Evolutionary conservation across 805 yeast genomes (phyloP).

Genomic region (Candida multigemmis): DNA sequence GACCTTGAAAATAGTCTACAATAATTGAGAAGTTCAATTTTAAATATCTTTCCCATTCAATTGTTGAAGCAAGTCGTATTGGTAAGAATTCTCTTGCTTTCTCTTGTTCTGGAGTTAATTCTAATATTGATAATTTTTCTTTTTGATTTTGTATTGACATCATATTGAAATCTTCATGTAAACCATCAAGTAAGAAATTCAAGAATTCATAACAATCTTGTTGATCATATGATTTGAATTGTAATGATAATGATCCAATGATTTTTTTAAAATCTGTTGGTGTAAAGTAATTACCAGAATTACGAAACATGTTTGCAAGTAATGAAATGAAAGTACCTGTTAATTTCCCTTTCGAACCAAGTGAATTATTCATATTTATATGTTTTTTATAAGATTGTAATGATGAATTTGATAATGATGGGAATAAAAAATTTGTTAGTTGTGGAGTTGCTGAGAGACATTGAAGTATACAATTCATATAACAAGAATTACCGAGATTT

Average conservation of each 20-base stretch:
- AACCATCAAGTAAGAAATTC: slow-evolving; percentile 61
- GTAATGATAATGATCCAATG: slow-evolving; percentile 56
- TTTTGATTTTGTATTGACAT: slow-evolving; percentile 23
- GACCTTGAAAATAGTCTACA: slow-evolving; percentile 84
- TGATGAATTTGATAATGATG: slow-evolving; percentile 13
- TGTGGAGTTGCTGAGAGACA: slow-evolving; percentile 70
- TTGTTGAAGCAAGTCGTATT: slow-evolving; percentile 70
- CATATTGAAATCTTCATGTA: slow-evolving; percentile 82
- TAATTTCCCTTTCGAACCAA: slow-evolving; percentile 76
- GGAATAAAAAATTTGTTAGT: slow-evolving; percentile 52
- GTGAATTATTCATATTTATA: slow-evolving; percentile 60
- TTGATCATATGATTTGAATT: slow-evolving; percentile 61
- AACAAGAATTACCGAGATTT: slow-evolving; percentile 87
- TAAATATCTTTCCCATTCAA: slow-evolving; percentile 88
- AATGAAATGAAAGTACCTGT: slow-evolving; percentile 62
- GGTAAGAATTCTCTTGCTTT: slow-evolving; percentile 61
- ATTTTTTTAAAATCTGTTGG: slow-evolving; percentile 61
- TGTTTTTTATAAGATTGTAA: slow-evolving; percentile 51
- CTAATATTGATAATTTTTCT: slow-evolving; percentile 34
- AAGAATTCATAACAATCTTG: slow-evolving; percentile 84
- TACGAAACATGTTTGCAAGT: slow-evolving; percentile 43
- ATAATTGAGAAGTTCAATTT: slow-evolving; percentile 71
- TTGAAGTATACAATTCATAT: slow-evolving; percentile 87
- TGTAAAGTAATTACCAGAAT: slow-evolving; percentile 38
- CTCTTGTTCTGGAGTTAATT: slow-evolving; percentile 54